Evolutionary conservation across 345 rosid genomes (phyloP), one percentile per base, ranked within the genome.

Genomic region (Euclidium syriacum): DNA sequence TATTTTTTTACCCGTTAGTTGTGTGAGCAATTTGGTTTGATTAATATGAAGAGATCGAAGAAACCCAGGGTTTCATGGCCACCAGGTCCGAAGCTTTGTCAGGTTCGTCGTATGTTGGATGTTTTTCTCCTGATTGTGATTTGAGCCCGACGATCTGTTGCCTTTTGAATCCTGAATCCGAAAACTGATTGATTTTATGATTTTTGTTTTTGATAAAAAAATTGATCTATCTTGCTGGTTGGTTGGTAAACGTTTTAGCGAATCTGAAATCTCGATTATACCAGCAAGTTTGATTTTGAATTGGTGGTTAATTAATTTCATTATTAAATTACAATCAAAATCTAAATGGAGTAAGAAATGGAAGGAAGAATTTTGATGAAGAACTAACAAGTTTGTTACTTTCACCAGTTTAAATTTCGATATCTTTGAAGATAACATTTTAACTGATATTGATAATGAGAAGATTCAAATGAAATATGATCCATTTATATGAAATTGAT

Each of bases 31-130:
- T 32, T 52, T 20, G 42, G 36, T 30, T 6, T 32, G 11, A n/a
- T n/a, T 47, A 47, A 29, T 20, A 79, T 76, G 86, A 71, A 73
- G 84, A 79, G 70, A 60, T 66, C 55, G 78, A 67, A 66, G 82
- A 86, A 79, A 79, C 68, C 79, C 65, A 77, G 76, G 39, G 86
- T 82, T 54, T 71, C 91, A 46, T 81, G 88, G 91, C 79, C 83
- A 30, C 44, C 77, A 11, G 85, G 65, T 48, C 73, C 54, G 73
- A 75, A 63, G 50, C 82, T 83, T 71, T 75, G 78, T 78, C 88
- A 83, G 88, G 87, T 87, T 42, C 42, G 19, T 22, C 15, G 10
- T 57, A 16, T 48, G 39, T 4, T 70, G 14, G 1, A 11, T 57
- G 29, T 18, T 23, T 40, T 46, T 11, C 1, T 19, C 12, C 26